Base-by-base conservation (phyloP, 129 eudicot genomes). In the Lactuca sativa region DNA sequence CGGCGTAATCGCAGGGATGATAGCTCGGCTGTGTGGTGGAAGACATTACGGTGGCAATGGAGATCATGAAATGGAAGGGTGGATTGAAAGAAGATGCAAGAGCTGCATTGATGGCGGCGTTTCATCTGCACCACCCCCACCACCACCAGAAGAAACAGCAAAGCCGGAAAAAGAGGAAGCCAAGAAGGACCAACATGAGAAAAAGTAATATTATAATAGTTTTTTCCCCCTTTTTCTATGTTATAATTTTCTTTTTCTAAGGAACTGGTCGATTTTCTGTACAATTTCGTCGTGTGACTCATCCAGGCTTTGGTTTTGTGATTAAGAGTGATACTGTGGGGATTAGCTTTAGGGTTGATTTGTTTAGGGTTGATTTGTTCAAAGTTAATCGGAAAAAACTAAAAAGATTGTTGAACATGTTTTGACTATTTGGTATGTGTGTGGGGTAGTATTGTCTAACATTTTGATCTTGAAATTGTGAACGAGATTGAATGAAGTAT, bases 21-120 rank as follows among this genome's bases (percentile, higher is more conserved):
- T 88, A 31, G 96, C 96, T 25, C 80, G 92, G 59, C 70, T 88
- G 18, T 88, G 95, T 66, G 95, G 90, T 5, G 95, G 90, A 4
- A 70, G 81, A 53, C 95, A 84, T 72, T 71, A 78, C 33, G 93
- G 89, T 6, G 84, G 89, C 67, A 74, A 67, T 6, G 59, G 59
- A 8, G 92, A 86, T 53, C 80, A 84, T 54, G 95, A 87, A 60
- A 69, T 84, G 18, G 95, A 87, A 69, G 95, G 95, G 56, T 87
- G 95, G 85, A 82, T 87, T 12, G 95, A 87, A 52, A 79, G 83
- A 40, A 87, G 74, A 67, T 88, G 95, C 78, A 71, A 86, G 66
- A 88, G 82, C 53, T 88, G 89, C 85, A 83, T 88, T 37, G 96
- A 88, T 36, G 80, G 68, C 64, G 92, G 92, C 16, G 62, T 85